Evolutionary conservation across 108 stramenopile species (phyloP).

Genomic region (Mayamaea pseudoterrestris): DNA sequence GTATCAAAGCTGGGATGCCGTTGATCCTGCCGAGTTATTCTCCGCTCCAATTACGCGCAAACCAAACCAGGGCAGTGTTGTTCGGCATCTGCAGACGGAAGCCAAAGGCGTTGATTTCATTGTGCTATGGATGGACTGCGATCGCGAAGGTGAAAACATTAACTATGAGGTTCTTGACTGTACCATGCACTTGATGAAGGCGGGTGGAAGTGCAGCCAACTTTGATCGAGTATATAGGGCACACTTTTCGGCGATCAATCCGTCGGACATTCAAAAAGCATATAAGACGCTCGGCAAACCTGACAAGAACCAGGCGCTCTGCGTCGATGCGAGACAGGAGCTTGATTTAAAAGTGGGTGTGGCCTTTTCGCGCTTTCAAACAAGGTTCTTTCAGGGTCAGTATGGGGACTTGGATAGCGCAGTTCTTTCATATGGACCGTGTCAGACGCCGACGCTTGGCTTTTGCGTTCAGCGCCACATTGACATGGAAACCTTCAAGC

Average conservation of each 20-base stretch:
- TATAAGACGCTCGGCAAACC: conserved; percentile 67
- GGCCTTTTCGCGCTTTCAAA: conserved; percentile 94
- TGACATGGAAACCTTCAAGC: conserved; percentile 88
- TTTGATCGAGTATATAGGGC: conserved; percentile 87
- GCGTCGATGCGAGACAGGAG: conserved; percentile 93
- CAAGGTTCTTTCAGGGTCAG: conserved; percentile 79
- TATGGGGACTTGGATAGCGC: conserved; percentile 86
- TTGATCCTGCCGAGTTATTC: conserved; percentile 85
- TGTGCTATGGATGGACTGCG: conserved; percentile 92
- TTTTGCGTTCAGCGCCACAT: conserved; percentile 93
- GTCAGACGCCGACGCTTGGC: conserved; percentile 94
- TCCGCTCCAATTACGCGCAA: conserved; percentile 65
- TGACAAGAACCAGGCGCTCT: conserved; percentile 73
- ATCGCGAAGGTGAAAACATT: conserved; percentile 95
- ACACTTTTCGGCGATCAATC: conserved; percentile 91
- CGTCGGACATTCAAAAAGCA: conserved; percentile 82
- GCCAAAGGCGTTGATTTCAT: conserved; percentile 65
- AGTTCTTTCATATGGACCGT: conserved; percentile 91
- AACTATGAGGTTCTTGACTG: conserved; percentile 91
- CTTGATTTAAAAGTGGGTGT: conserved; percentile 94
- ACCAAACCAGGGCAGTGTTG: conserved; percentile 56
- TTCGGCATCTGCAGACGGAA: conserved; percentile 73
- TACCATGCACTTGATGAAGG: conserved; percentile 54
- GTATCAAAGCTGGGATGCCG: conserved; percentile 85
- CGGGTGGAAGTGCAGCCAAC: conserved; percentile 6